A percentile compares a stretch with the other conserved stretches of the same genome.
Conservation (phyloP, 176 grass and related monocot genomes). For the Pontederia crassipes region DNA sequence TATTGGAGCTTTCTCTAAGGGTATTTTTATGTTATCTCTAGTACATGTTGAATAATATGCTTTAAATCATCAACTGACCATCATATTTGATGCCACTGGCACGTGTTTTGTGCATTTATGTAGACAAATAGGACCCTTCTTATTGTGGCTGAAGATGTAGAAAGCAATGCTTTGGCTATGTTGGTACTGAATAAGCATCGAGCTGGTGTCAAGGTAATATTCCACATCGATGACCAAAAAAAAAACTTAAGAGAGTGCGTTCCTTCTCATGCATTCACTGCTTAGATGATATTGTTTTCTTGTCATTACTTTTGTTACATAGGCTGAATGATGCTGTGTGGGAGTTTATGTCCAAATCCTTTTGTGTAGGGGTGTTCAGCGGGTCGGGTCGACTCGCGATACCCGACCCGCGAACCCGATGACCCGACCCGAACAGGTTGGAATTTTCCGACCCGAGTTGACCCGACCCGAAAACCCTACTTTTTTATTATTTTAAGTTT, state of each 20-base stretch:
- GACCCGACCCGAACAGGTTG: too few relatives aligned
- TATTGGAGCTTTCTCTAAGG: constrained; percentile 64
- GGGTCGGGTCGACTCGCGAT: too few relatives aligned
- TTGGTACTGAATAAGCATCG: constrained; percentile 86
- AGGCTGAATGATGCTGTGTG: too few relatives aligned
- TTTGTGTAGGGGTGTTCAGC: too few relatives aligned
- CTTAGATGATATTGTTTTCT: not conserved
- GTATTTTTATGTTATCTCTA: constrained; percentile 22
- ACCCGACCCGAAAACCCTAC: too few relatives aligned
- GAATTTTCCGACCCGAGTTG: too few relatives aligned
- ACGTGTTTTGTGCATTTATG: constrained; percentile 27
- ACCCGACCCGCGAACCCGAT: too few relatives aligned
- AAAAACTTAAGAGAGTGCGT: not conserved
- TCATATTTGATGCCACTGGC: not conserved
- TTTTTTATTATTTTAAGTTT: too few relatives aligned
- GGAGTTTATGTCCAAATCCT: too few relatives aligned
- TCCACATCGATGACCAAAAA: constrained; percentile 3
- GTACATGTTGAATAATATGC: constrained; percentile 4
- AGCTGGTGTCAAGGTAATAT: constrained; percentile 68
- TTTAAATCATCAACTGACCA: not conserved
- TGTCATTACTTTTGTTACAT: not conserved
- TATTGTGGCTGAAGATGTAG: constrained; percentile 78
- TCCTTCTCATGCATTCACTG: not conserved
- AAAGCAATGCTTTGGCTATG: constrained; percentile 70
- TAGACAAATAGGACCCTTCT: constrained; percentile 65